Percentiles rank a stretch among this genome's conserved stretches.
Evolutionary conservation across 495 filamentous ascomycete species (phyloP).

Genomic region (Xylaria cubensis): DNA sequence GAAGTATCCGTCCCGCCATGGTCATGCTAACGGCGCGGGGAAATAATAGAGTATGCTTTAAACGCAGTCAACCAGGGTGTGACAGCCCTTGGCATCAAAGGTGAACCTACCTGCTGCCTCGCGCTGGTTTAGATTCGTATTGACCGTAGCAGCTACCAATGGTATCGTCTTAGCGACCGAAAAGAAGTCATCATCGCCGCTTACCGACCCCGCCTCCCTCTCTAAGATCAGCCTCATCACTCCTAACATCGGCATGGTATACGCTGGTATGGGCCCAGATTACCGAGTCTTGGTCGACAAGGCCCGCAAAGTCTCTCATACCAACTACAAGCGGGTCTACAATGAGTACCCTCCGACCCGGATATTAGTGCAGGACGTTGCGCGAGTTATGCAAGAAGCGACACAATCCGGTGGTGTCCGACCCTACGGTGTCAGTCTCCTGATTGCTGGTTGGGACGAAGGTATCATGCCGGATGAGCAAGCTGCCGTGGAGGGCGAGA

Average conservation of each 20-base stretch:
- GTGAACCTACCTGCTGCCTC: conserved; percentile 50
- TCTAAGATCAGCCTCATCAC: conserved; percentile 98
- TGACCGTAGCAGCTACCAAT: conserved; percentile 76
- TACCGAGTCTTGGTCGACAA: conserved; percentile 97
- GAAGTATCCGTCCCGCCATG: conserved; percentile 1
- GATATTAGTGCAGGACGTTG: conserved; percentile 98
- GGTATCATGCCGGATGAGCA: conserved; percentile 80
- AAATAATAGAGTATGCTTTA: conserved; percentile 87
- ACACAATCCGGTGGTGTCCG: conserved; percentile 97
- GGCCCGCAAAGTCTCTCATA: conserved; percentile 98
- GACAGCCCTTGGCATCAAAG: conserved; percentile 98
- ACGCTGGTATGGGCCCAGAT: conserved; percentile 98
- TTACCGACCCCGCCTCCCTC: conserved; percentile 90
- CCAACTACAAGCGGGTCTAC: conserved; percentile 99
- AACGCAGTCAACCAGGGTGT: conserved; percentile 99
- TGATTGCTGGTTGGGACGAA: conserved; percentile 98
- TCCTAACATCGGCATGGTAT: conserved; percentile 99
- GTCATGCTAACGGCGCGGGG: conserved; percentile 25
- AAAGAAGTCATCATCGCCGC: conserved; percentile 97
- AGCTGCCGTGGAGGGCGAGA: conserved; percentile 48
- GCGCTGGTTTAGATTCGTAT: not conserved
- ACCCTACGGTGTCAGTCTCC: conserved; percentile 94
- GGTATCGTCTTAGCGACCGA: conserved; percentile 99
- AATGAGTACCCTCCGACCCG: conserved; percentile 99
- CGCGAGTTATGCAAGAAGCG: conserved; percentile 97